A percentile compares a stretch with the other conserved stretches of the same genome.
phyloP scores from a whole-genome alignment of 345 rosid genomes.

The Camelina laxa region DNA sequence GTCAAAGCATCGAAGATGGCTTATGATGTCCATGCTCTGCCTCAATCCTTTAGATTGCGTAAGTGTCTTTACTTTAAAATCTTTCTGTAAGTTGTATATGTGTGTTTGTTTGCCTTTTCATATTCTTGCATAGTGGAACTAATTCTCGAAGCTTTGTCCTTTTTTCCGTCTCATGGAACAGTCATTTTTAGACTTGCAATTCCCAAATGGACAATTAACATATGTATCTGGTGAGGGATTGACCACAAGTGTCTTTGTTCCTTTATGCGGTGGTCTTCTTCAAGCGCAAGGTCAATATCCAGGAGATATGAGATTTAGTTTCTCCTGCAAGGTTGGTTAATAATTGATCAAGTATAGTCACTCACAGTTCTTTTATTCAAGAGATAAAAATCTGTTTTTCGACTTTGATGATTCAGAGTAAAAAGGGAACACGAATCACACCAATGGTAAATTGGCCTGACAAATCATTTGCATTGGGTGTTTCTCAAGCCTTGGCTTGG shows the following conservation, averaged over 20 bases:
- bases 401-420: constrained; percentile 60
- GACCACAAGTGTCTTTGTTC: constrained; percentile 87
- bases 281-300: constrained; percentile 99
- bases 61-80: constrained; percentile 41
- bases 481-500: constrained; percentile 91
- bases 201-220: constrained; percentile 91
- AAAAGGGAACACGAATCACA: constrained; percentile 86
- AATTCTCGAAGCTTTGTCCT: not conserved
- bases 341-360: not conserved
- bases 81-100: not conserved
- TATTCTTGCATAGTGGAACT: constrained; percentile 17
- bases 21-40: constrained; percentile 96
- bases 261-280: constrained; percentile 86
- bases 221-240: constrained; percentile 93
- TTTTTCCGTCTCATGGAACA: constrained; percentile 31
- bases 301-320: constrained; percentile 96
- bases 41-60: constrained; percentile 93
- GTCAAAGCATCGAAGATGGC: constrained; percentile 99
- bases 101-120: constrained; percentile 3
- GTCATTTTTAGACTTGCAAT: constrained; percentile 95
- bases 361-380: not conserved
- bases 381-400: not conserved
- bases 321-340: constrained; percentile 71
- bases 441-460: constrained; percentile 94
- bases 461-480: constrained; percentile 71